Percentiles rank a stretch among this genome's conserved stretches.
Evolutionary conservation across 352 stramenopile species (phyloP).

Genomic region (Phytophthora meadii): DNA sequence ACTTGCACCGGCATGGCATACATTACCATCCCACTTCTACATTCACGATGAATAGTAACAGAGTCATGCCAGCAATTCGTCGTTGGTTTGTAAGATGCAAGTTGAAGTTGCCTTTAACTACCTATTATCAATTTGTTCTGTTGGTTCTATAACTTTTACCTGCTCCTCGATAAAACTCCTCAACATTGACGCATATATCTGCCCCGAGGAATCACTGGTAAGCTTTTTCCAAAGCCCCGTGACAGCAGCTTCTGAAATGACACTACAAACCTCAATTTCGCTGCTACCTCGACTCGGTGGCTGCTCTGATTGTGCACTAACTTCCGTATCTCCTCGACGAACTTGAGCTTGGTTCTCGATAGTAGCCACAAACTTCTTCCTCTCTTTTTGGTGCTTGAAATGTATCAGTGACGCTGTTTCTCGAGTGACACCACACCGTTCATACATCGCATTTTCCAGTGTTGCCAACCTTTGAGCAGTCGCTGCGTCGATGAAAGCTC

Average conservation of each 20-base stretch:
- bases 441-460: conserved; percentile 34
- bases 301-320: background rate
- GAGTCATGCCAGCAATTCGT: background rate
- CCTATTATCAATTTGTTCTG: conserved; percentile 4
- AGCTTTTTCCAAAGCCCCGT: conserved; percentile 35
- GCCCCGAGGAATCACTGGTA: conserved; percentile 26
- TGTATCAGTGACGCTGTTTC: conserved; percentile 29
- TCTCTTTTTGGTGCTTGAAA: conserved; percentile 40
- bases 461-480: conserved; percentile 25
- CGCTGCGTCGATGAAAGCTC: conserved; percentile 22
- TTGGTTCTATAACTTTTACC: background rate
- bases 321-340: background rate
- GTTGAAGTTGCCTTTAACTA: conserved; percentile 32
- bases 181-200: conserved; percentile 33
- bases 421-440: conserved; percentile 36
- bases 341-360: conserved; percentile 17
- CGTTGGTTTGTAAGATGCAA: background rate
- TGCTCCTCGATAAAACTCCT: conserved; percentile 6
- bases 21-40: background rate
- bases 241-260: conserved; percentile 8
- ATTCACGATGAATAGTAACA: background rate
- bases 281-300: conserved; percentile 7
- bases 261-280: background rate
- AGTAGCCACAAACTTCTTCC: conserved; percentile 31
- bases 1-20: conserved; percentile 5